Conservation (phyloP, 192 early-diverging fungal genomes). For the Mortierella claussenii region DNA sequence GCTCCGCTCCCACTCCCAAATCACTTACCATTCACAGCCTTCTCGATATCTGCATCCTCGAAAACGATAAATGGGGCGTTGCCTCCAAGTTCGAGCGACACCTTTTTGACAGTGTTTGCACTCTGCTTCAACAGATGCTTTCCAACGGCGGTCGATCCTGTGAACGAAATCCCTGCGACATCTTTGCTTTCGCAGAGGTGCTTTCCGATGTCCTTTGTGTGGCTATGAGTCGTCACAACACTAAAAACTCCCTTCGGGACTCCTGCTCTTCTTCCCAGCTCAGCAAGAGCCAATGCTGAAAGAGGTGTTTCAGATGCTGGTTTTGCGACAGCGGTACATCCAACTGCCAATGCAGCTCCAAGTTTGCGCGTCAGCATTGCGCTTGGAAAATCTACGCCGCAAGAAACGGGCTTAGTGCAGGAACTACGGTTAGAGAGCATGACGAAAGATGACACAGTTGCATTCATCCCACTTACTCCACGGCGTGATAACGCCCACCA, state of each 20-base stretch:
- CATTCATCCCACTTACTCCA: conserved; percentile 68
- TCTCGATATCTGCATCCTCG: conserved; percentile 78
- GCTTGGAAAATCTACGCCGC: conserved; percentile 78
- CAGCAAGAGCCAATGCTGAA: conserved; percentile 62
- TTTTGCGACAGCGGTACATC: conserved; percentile 80
- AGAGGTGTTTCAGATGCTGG: conserved; percentile 68
- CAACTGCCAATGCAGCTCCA: conserved; percentile 80
- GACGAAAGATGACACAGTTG: too few relatives aligned
- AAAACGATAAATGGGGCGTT: conserved; percentile 87
- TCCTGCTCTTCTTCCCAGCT: conserved; percentile 65
- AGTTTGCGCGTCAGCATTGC: conserved; percentile 87
- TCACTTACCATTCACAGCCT: conserved; percentile 67
- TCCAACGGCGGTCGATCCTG: conserved; percentile 81
- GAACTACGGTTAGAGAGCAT: too few relatives aligned
- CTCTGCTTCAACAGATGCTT: conserved; percentile 71
- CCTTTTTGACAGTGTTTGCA: conserved; percentile 74
- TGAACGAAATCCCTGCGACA: conserved; percentile 81
- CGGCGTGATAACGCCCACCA: conserved; percentile 76
- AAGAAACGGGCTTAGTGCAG: too few relatives aligned
- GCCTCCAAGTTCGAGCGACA: conserved; percentile 87
- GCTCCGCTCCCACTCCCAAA: too few relatives aligned
- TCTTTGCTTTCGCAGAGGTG: conserved; percentile 66
- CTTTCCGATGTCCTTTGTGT: conserved; percentile 66
- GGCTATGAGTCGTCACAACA: conserved; percentile 65
- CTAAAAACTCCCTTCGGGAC: conserved; percentile 79